Evolutionary conservation across 2,329 filamentous ascomycete genomes (phyloP), one percentile per base, ranked within the genome.

Genomic region (Furcasterigmium furcatum): DNA sequence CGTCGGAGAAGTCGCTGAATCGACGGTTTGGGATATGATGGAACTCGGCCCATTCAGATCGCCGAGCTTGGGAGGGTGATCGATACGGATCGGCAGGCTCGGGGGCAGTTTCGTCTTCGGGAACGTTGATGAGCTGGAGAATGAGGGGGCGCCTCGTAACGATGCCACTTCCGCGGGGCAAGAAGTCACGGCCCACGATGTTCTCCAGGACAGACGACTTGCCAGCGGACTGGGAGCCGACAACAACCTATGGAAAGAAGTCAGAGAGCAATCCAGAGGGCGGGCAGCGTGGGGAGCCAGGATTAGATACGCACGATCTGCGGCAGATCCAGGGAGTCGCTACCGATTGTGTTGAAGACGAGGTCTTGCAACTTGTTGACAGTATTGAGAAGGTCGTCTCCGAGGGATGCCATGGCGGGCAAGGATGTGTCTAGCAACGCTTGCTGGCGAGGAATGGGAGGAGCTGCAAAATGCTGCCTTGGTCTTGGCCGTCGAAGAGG

Each of bases 301-400:
- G 24, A 27, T 12, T 7, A 7, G 16, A 9, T 10, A 74, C 84
- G 63, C 84, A 96, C 94, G 79, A 99, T 99, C 73, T 99, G 94
- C 48, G 94, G 94, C 47, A 99, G 76, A 71, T 99, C 94, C 50
- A 99, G 80, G 44, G 92, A 97, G 70, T 99, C 94, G 75, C 91
- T 97, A 70, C 94, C 94, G 68, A 99, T 99, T 57, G 94, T 99
- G 74, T 99, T 99, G 77, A 99, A 99, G 62, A 99, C 94, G 63
- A 99, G 74, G 70, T 97, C 94, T 71, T 99, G 94, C 62, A 99
- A 79, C 77, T 95, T 95, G 78, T 99, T 99, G 73, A 99, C 94
- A 54, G 91, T 95, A 58, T 82, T 84, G 66, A 99, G 82, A 70
- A 99, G 77, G 71, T 99, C 91, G 71, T 99, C 94, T 64, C 94